Base-by-base conservation (phyloP, 2,329 filamentous ascomycete genomes). In the Fusarium austroafricanum region DNA sequence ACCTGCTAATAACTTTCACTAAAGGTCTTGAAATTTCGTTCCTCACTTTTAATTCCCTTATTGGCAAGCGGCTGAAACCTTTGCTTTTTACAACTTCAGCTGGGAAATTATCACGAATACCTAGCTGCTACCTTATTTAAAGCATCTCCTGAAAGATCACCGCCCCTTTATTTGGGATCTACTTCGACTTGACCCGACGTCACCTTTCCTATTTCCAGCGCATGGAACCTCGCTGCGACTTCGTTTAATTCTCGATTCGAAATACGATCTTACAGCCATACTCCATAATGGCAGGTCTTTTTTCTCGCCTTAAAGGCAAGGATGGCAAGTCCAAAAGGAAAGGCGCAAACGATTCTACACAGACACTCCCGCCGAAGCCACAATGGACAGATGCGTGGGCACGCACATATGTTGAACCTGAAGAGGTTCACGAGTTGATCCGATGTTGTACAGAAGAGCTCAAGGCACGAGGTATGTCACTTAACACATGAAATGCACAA, bases 381-480 rank as follows among this genome's bases (percentile, higher is more conserved):
- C 87, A 86, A 79, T 97, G 93, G 91, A 92, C 93, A 64, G 92
- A 97, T 78, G 92, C 93, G 68, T 99, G 94, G 88, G 86, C 89
- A 66, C 91, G 95, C 75, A 92, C 87, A 55, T 88, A 90, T 45
- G 90, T 99, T 70, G 90, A 93, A 53, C 92, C 94, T 7, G 93
- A 97, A 71, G 96, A 99, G 81, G 90, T 99, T 46, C 90, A 94
- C 74, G 94, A 97, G 76, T 83, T 99, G 66, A 84, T 98, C 51
- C 87, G 90, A 76, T 89, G 90, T 70, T 97, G 94, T 82, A 96
- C 94, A 12, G 86, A 90, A 56, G 96, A 99, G 82, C 87, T 99
- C 79, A 99, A 98, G 83, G 91, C 92, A 63, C 88, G 94, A 92
- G 95, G 95, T 97, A 89, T 73, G 88, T 80, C 63, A 20, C 11